These are phyloP conservation scores for Tuber aestivum DNA, from an alignment of 495 filamentous ascomycete species.

Conservation along the genomic window DNA sequence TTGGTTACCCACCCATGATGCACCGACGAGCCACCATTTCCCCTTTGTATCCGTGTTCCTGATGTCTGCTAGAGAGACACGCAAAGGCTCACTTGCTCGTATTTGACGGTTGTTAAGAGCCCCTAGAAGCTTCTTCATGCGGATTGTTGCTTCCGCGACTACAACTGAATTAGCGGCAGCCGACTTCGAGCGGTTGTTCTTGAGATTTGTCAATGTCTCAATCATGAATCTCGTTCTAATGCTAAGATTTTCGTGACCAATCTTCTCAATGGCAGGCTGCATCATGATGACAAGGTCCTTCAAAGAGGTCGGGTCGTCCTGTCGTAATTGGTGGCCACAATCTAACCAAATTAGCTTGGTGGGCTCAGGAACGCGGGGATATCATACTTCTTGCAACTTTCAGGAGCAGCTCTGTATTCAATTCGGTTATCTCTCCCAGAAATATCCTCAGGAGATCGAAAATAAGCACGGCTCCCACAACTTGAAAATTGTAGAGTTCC, in stretches of 20 bases:
- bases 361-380: background rate
- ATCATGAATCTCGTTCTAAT: conserved; percentile 97
- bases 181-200: conserved; percentile 85
- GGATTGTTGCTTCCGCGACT: conserved; percentile 66
- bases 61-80: conserved; percentile 74
- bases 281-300: conserved; percentile 83
- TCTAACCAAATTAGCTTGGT: conserved; percentile 42
- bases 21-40: conserved; percentile 97
- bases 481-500: conserved; percentile 83
- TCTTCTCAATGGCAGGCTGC: conserved; percentile 60
- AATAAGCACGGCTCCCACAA: conserved; percentile 71
- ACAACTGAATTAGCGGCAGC: conserved; percentile 57
- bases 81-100: conserved; percentile 72
- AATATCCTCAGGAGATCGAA: conserved; percentile 86
- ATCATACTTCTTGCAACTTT: conserved; percentile 65
- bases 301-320: conserved; percentile 83
- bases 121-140: conserved; percentile 77
- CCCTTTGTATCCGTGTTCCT: conserved; percentile 74
- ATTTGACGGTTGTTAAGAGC: conserved; percentile 62
- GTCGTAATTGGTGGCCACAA: conserved; percentile 73
- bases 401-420: conserved; percentile 86
- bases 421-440: conserved; percentile 66
- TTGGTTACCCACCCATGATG: conserved; percentile 64
- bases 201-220: conserved; percentile 86
- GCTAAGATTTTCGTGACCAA: conserved; percentile 60